Evolutionary conservation across 371 early-diverging fungal species (phyloP), one percentile per base, ranked within the genome.

Genomic region (Mucor mucedo): DNA sequence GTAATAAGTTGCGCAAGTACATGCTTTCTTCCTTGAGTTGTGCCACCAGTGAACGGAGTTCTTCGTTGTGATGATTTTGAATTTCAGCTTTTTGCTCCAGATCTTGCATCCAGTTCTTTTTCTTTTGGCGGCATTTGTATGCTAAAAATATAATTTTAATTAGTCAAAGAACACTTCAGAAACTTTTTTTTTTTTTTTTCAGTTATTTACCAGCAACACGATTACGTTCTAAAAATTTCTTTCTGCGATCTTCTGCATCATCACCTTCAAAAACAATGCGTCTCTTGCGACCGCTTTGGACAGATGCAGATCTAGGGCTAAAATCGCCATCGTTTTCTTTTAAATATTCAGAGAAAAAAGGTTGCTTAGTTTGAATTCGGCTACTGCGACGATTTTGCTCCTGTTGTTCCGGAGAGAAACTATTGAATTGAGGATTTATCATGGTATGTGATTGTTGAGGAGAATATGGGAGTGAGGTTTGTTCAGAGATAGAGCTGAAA

Each of bases 91-190:
- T 76, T 27, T 70, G 70, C 68, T 90, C 87, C n/a, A 92, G 85
- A 32, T 89, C 86, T 68, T 84, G 76, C 69, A 89, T 74, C 87
- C 88, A 89, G 59, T 76, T 67, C 73, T 92, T 92, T 68, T 90
- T 91, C 77, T 89, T 91, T 75, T 90, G 90, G 52, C 93, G 82
- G 65, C 91, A 92, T 73, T 91, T 90, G 33, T 83, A 85, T 5
- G 93, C 93, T 75, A 68, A 30, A 30, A 57, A 16, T 52, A 21
- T 21, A 21, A 21, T 21, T 30, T 28, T 44, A 27, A 45, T 41
- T 28, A 41, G 21, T 27, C 40, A 30, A 21, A 30, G 28, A 10
- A 33, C 39, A 38, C 27, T 28, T 6, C 35, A 35, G 35, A 13
- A 41, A 38, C 6, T 16, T 45, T 45, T 47, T 47, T 47, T 45